A percentile compares a stretch with the other conserved stretches of the same genome.
These are phyloP conservation scores for Amniculicola lignicola DNA, from an alignment of 495 filamentous ascomycete genomes.

Conservation along the genomic window DNA sequence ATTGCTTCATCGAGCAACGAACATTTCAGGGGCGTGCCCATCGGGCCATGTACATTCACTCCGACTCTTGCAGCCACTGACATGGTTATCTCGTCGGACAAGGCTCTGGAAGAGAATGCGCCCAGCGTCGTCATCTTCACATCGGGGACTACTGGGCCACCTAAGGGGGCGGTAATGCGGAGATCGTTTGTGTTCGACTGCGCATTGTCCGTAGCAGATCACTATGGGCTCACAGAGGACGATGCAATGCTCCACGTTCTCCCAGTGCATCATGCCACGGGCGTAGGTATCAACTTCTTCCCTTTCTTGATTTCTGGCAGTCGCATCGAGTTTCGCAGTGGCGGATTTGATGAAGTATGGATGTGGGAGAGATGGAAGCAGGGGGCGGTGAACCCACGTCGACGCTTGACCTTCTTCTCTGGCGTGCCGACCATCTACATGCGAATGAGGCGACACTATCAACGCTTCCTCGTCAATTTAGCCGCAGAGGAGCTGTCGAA, in stretches of 20 bases:
- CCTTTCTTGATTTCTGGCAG: conserved; percentile 47
- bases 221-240: conserved; percentile 34
- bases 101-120: conserved; percentile 37
- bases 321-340: conserved; percentile 49
- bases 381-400: conserved; percentile 36
- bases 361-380: conserved; percentile 52
- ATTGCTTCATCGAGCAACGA: conserved; percentile 19
- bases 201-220: conserved; percentile 39
- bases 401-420: conserved; percentile 45
- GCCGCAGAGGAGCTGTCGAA: conserved; percentile 29
- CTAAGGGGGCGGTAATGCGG: conserved; percentile 44
- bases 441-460: conserved; percentile 50
- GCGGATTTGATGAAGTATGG: conserved; percentile 47
- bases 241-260: conserved; percentile 45
- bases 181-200: conserved; percentile 37
- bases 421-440: conserved; percentile 54
- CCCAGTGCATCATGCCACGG: conserved; percentile 51
- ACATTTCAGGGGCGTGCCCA: conserved; percentile 31
- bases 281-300: conserved; percentile 48
- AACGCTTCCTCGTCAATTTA: conserved; percentile 33
- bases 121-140: conserved; percentile 44
- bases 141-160: conserved; percentile 44
- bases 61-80: conserved; percentile 20
- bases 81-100: conserved; percentile 38
- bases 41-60: conserved; percentile 29